Conservation (phyloP, 2,329 filamentous ascomycete species). For the Pleomassaria siparia region DNA sequence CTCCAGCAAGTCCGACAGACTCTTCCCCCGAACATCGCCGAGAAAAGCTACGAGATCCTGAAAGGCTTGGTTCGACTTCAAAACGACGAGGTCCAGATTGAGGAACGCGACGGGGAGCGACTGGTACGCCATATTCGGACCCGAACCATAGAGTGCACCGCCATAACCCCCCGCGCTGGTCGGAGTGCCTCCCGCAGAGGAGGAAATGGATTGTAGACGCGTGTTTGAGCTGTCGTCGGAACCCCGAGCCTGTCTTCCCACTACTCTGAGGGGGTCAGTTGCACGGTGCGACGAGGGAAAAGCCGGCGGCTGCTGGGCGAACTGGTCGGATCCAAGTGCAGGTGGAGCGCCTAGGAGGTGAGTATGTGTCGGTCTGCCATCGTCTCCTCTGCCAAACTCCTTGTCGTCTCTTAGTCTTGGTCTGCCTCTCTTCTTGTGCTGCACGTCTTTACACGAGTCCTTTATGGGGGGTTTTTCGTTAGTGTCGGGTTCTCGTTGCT, state of each 20-base stretch:
- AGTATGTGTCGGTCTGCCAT: constrained; percentile 28
- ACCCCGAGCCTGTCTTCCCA: constrained; percentile 20
- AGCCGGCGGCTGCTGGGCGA: constrained; percentile 22
- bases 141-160: constrained; percentile 22
- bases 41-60: constrained; percentile 45
- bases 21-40: constrained; percentile 41
- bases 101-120: constrained; percentile 45
- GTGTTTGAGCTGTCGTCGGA: constrained; percentile 16
- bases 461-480: constrained; percentile 39
- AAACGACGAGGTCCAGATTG: constrained; percentile 50
- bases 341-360: constrained; percentile 27
- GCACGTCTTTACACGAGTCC: constrained; percentile 78
- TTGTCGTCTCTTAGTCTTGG: constrained; percentile 69
- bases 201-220: constrained; percentile 11
- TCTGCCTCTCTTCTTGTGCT: constrained; percentile 81
- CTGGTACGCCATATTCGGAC: constrained; percentile 30
- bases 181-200: constrained; percentile 17
- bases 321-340: constrained; percentile 19
- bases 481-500: not conserved
- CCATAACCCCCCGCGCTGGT: constrained; percentile 21
- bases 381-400: constrained; percentile 34
- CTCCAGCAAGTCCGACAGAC: constrained; percentile 48
- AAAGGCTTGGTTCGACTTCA: constrained; percentile 50
- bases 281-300: constrained; percentile 24
- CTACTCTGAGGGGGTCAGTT: constrained; percentile 25